Conservation (phyloP, 176 grass and related monocot species). For the Bolboschoenus planiculmis region DNA sequence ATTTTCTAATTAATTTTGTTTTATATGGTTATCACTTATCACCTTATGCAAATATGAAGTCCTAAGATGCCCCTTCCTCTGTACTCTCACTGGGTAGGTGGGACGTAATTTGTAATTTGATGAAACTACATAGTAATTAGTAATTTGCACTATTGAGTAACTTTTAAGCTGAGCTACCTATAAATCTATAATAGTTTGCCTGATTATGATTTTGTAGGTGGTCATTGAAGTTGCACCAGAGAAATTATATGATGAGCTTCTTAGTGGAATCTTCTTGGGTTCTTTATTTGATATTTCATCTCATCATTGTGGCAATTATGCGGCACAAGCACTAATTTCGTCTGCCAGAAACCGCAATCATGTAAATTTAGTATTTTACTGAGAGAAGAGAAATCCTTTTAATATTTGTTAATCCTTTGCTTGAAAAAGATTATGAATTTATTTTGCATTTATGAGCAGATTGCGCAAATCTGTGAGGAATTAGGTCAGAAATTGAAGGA, state of each 20-base stretch:
- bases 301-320: conserved; percentile 84
- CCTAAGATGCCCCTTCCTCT: not conserved
- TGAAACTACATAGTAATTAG: not conserved
- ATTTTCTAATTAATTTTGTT: conserved; percentile 7
- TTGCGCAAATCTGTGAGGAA: conserved; percentile 81
- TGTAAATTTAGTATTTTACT: conserved; percentile 31
- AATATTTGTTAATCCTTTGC: conserved; percentile 8
- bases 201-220: conserved; percentile 40
- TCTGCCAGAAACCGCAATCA: conserved; percentile 76
- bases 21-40: not conserved
- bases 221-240: conserved; percentile 88
- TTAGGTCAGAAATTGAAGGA: conserved; percentile 79
- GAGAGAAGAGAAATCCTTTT: not conserved
- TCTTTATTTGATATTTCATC: conserved; percentile 79
- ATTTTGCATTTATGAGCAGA: conserved; percentile 35
- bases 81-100: not conserved
- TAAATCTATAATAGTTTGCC: not conserved
- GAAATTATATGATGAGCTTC: conserved; percentile 47
- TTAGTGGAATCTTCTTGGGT: conserved; percentile 52
- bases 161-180: not conserved
- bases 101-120: not conserved
- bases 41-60: not conserved
- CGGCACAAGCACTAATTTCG: conserved; percentile 85
- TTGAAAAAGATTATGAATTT: conserved; percentile 8
- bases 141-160: not conserved